Evolutionary conservation across 1,284 basidiomycete species (phyloP), one percentile per base, ranked within the genome.

Genomic region (Cryptococcus sp.): DNA sequence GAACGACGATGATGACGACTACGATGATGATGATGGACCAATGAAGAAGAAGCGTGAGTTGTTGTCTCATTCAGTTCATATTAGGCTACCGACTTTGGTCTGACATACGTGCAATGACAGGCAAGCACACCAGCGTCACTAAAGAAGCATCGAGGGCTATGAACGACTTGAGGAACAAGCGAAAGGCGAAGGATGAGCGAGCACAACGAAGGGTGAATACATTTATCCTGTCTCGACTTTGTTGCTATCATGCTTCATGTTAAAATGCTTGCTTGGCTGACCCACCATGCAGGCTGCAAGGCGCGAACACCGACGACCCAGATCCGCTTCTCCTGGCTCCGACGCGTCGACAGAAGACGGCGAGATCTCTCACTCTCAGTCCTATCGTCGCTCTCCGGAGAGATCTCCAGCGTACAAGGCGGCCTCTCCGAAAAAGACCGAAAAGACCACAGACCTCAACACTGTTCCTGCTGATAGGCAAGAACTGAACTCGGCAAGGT

Each of bases 71-170:
- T 50, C 40, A 48, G 50, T 41, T 7, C 38, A 13, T 5, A 19
- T 44, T 8, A 5, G 16, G 1, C 3, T 17, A 42, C 6, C 15
- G 16, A 16, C 19, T n/a, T 17, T n/a, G 31, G 88, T n/a, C 25
- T 41, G 17, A 48, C 38, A 15, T 6, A 6, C 15, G 5, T 13
- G 31, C 13, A 35, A 35, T 27, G 23, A 84, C 86, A 79, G 88
- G 91, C 62, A 84, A 87, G 31, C 83, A 85, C 25, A 86, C 90
- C 20, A 90, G 90, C 15, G 86, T 87, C 5, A 89, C 89, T 1
- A 91, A 89, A 70, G 89, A 92, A 78, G 93, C 93, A 80, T 82
- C 83, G 6, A 83, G 83, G 48, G 90, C 88, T 67, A 82, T 94
- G 23, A 88, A 89, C 57, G 90, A 92, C 74, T 81, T 93, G 23